These are phyloP conservation scores for Xylaria sp. DNA, from an alignment of 2,329 filamentous ascomycete species.

Conservation along the genomic window DNA sequence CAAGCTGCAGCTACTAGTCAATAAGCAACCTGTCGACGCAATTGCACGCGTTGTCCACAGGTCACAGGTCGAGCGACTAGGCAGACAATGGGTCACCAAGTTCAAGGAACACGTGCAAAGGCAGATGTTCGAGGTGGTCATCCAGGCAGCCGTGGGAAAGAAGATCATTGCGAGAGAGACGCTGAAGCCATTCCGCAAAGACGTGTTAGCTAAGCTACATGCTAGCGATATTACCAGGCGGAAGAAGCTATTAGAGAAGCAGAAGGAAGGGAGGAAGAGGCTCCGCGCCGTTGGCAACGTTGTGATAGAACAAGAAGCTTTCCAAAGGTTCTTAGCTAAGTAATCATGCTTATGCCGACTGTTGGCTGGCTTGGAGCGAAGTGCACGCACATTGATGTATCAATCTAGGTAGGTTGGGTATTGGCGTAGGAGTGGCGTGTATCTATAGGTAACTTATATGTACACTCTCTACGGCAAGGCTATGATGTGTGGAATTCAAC, in stretches of 20 bases:
- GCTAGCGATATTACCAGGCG: slow-evolving; percentile 86
- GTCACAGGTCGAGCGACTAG: slow-evolving; percentile 83
- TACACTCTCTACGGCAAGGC: neutral
- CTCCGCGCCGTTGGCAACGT: slow-evolving; percentile 88
- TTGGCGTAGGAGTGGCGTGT: slow-evolving; percentile 10
- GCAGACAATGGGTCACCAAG: slow-evolving; percentile 89
- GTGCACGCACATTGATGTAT: slow-evolving; percentile 23
- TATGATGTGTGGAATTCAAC: neutral
- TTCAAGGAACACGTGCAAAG: slow-evolving; percentile 97
- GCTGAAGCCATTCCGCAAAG: slow-evolving; percentile 95
- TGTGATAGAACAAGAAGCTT: slow-evolving; percentile 94
- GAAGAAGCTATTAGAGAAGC: slow-evolving; percentile 91
- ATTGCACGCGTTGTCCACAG: slow-evolving; percentile 89
- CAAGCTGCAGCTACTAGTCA: slow-evolving; percentile 93
- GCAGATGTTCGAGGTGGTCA: slow-evolving; percentile 97
- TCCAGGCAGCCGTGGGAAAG: slow-evolving; percentile 87
- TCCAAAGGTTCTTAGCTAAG: slow-evolving; percentile 92
- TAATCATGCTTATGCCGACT: slow-evolving; percentile 50
- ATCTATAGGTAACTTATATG: neutral
- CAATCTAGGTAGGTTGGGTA: neutral
- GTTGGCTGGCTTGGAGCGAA: neutral
- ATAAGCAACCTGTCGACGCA: slow-evolving; percentile 92
- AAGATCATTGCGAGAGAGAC: slow-evolving; percentile 91
- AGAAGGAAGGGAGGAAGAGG: slow-evolving; percentile 94
- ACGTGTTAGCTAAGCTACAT: slow-evolving; percentile 92